A percentile compares a stretch with the other conserved stretches of the same genome.
These are phyloP conservation scores for Aspergillus awamori DNA, from an alignment of 2,329 filamentous ascomycete genomes.

Conservation along the genomic window DNA sequence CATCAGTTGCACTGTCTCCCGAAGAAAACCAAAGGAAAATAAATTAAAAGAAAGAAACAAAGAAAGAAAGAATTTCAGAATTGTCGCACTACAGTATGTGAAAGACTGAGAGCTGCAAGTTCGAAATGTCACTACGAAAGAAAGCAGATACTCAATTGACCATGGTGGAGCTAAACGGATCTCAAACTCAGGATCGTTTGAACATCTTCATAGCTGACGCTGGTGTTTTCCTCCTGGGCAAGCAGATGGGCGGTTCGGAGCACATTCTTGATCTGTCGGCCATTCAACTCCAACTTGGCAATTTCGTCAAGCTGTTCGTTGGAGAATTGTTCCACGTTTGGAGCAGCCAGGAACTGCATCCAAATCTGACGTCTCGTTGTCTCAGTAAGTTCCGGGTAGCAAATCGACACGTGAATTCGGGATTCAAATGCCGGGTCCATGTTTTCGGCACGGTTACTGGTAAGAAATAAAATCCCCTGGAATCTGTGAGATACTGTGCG, in stretches of 20 bases:
- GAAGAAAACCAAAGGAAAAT: too few species aligned
- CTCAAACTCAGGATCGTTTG: constrained; percentile 24
- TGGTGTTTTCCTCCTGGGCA: constrained; percentile 29
- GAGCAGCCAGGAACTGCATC: constrained; percentile 46
- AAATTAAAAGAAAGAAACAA: too few species aligned
- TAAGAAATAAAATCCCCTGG: constrained; percentile 51
- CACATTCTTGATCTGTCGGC: constrained; percentile 50
- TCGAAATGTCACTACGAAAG: too few species aligned
- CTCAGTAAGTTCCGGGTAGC: constrained; percentile 45
- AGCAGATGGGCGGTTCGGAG: constrained; percentile 48
- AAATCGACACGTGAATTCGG: constrained; percentile 44
- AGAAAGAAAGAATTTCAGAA: too few species aligned
- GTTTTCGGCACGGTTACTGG: constrained; percentile 48
- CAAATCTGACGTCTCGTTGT: constrained; percentile 46
- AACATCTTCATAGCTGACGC: constrained; percentile 26
- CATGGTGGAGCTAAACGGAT: too few species aligned
- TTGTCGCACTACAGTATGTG: too few species aligned
- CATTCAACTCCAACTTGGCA: constrained; percentile 30
- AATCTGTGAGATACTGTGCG: too few species aligned
- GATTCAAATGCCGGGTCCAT: constrained; percentile 52
- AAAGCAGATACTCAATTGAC: too few species aligned
- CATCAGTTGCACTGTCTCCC: too few species aligned
- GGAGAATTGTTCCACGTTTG: constrained; percentile 22
- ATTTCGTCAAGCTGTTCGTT: constrained; percentile 29
- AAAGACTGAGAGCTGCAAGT: too few species aligned